Evolutionary conservation across 805 yeast genomes (phyloP).

Genomic region (Helenozyma baotianmanensis): DNA sequence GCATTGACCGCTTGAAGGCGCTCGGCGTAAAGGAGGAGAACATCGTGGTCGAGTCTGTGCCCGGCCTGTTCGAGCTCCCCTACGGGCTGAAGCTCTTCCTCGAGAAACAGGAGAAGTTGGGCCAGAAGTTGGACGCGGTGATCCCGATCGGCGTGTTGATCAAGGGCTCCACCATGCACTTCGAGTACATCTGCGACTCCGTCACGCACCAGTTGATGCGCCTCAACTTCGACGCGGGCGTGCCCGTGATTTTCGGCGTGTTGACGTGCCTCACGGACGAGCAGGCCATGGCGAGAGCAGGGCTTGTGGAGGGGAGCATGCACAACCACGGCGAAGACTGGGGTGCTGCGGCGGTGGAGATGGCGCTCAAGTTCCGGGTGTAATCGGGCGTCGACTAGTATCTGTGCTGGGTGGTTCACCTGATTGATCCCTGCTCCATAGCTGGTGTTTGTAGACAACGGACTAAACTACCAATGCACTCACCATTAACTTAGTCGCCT

Average conservation of each 20-base stretch:
- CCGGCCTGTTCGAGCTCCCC: conserved; percentile 94
- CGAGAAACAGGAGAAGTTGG: conserved; percentile 38
- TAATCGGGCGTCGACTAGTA: not conserved
- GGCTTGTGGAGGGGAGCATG: conserved; percentile 64
- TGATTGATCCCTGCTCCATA: no score
- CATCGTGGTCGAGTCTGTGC: conserved; percentile 79
- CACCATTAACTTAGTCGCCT: no score
- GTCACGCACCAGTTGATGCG: conserved; percentile 82
- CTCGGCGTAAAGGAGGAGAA: conserved; percentile 73
- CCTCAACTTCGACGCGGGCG: conserved; percentile 60
- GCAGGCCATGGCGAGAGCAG: conserved; percentile 92
- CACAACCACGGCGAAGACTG: conserved; percentile 98
- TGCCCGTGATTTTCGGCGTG: conserved; percentile 90
- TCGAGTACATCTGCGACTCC: conserved; percentile 93
- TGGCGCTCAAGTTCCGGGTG: conserved; percentile 44
- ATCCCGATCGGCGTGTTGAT: conserved; percentile 93
- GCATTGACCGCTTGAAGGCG: conserved; percentile 51
- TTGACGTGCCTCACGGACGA: conserved; percentile 90
- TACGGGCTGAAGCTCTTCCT: conserved; percentile 60
- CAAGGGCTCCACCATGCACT: conserved; percentile 97
- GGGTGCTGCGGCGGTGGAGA: conserved; percentile 99
- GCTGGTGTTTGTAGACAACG: not conserved
- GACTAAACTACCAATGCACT: not conserved
- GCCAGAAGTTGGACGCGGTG: conserved; percentile 68
- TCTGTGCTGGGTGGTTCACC: no score